A percentile compares a stretch with the other conserved stretches of the same genome.
Conservation (phyloP, 257 asterid genomes). For the Osmanthus fragrans region DNA sequence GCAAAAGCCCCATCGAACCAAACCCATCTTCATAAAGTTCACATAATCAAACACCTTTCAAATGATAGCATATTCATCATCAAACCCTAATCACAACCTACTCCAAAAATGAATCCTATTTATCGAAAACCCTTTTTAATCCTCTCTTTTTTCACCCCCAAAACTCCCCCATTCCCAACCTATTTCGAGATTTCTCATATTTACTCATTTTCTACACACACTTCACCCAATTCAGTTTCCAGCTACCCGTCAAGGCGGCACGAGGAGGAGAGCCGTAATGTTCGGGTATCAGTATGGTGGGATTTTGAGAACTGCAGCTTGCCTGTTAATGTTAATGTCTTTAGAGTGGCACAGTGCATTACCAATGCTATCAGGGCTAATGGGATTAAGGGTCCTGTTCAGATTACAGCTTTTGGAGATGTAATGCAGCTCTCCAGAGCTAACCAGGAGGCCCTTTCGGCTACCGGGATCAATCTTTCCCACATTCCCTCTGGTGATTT, state of each 20-base stretch:
- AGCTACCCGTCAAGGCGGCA: conserved; percentile 48
- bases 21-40: background rate
- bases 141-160: conserved; percentile 27
- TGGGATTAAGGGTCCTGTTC: conserved; percentile 83
- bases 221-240: conserved; percentile 25
- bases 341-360: conserved; percentile 59
- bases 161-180: background rate
- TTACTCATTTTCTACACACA: conserved; percentile 23
- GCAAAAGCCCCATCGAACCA: conserved; percentile 1
- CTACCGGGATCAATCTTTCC: conserved; percentile 74
- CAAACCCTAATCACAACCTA: background rate
- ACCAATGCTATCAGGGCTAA: conserved; percentile 75
- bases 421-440: conserved; percentile 71
- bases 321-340: conserved; percentile 59
- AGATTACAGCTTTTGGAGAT: conserved; percentile 93
- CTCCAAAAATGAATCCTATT: conserved; percentile 38
- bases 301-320: conserved; percentile 84
- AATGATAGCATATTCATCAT: conserved; percentile 9
- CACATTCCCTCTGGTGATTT: conserved; percentile 77
- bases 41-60: background rate
- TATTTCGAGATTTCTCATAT: conserved; percentile 29
- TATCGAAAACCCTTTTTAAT: conserved; percentile 36
- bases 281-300: conserved; percentile 97
- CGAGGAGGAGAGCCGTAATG: conserved; percentile 73
- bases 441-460: conserved; percentile 83